phyloP scores from a whole-genome alignment of 2,329 filamentous ascomycete genomes.

The Microthyrium microscopicum region DNA sequence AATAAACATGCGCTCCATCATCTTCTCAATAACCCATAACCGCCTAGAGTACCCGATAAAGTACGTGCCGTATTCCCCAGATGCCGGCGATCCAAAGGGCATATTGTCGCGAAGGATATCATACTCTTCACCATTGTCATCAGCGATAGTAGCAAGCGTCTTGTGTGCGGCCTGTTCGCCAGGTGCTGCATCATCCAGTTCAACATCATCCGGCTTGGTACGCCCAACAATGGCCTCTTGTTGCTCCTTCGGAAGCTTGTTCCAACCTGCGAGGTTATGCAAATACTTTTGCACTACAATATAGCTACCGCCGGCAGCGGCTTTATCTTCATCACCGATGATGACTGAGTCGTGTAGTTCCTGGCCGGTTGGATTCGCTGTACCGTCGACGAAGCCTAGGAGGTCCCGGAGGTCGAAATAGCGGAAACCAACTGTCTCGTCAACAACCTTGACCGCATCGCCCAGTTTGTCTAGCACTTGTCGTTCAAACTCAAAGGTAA shows the following conservation, averaged over 20 bases:
- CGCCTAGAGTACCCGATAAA: too few relatives aligned
- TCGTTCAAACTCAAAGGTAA: conserved; percentile 42
- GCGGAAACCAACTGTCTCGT: conserved; percentile 40
- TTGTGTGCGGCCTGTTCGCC: conserved; percentile 28
- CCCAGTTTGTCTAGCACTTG: conserved; percentile 35
- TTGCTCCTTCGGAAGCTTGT: conserved; percentile 28
- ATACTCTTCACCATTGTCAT: conserved; percentile 33
- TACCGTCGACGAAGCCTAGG: conserved; percentile 44
- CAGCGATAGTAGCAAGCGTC: conserved; percentile 36
- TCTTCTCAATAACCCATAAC: too few relatives aligned
- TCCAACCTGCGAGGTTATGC: conserved; percentile 34
- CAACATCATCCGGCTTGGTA: conserved; percentile 40
- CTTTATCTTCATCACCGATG: conserved; percentile 26
- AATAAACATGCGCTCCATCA: too few relatives aligned
- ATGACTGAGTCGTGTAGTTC: conserved; percentile 28
- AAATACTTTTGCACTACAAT: conserved; percentile 44
- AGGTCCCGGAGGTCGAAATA: conserved; percentile 44
- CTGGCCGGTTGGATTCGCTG: conserved; percentile 37
- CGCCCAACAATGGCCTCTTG: conserved; percentile 42
- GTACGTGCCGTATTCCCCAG: conserved; percentile 39
- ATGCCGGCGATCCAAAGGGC: conserved; percentile 39
- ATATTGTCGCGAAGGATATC: conserved; percentile 42
- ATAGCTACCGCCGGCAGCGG: conserved; percentile 33
- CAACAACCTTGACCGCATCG: conserved; percentile 29
- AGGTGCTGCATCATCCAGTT: conserved; percentile 33